Evolutionary conservation across 306 rosid species (phyloP).

Genomic region (Datisca glomerata): DNA sequence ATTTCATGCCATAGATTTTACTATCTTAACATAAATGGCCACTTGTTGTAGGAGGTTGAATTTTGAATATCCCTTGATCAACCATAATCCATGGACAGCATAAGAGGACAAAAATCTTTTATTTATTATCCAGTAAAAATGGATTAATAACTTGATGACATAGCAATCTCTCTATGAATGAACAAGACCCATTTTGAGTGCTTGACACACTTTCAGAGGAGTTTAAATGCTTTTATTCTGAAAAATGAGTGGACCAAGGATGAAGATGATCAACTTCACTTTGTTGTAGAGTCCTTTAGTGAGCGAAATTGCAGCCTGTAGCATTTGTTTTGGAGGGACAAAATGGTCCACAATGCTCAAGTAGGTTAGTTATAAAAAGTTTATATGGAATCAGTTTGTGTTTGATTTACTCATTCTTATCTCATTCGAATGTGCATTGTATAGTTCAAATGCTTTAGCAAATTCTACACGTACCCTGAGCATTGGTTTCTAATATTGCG

Average conservation of each 20-base stretch:
- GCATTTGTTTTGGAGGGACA: slow-evolving; percentile 80
- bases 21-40: slow-evolving; percentile 3
- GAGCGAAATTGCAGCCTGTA: slow-evolving; percentile 60
- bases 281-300: slow-evolving; percentile 55
- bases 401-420: not conserved
- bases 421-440: not conserved
- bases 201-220: slow-evolving; percentile 80
- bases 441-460: too few relatives aligned
- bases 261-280: slow-evolving; percentile 68
- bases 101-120: slow-evolving; percentile 69
- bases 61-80: slow-evolving; percentile 85
- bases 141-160: slow-evolving; percentile 65
- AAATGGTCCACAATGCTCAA: slow-evolving; percentile 91
- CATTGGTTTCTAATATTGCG: too few relatives aligned
- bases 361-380: slow-evolving; percentile 49
- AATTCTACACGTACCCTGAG: too few relatives aligned
- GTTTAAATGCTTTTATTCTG: slow-evolving; percentile 73
- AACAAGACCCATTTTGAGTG: slow-evolving; percentile 90
- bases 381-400: not conserved
- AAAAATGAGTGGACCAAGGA: slow-evolving; percentile 89
- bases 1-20: too few relatives aligned
- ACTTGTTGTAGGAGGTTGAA: slow-evolving; percentile 85
- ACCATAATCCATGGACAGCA: slow-evolving; percentile 45
- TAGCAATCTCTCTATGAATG: slow-evolving; percentile 54
- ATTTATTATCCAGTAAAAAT: slow-evolving; percentile 42